phyloP scores from a whole-genome alignment of 2,329 filamentous ascomycete genomes.

The Trichoderma koningii region DNA sequence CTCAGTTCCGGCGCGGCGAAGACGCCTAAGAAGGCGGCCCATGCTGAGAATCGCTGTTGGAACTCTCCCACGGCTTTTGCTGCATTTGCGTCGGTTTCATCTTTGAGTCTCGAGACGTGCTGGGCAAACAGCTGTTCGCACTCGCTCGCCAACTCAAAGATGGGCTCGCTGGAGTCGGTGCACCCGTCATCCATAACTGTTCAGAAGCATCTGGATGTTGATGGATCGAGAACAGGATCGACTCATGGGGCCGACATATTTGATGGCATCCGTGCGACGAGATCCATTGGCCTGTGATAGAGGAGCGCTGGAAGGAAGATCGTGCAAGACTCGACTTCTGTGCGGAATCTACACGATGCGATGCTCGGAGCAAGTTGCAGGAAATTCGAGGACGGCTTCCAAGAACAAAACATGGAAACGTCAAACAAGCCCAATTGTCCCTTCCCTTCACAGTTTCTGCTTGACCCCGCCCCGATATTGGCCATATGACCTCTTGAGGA shows the following conservation, averaged over 20 bases:
- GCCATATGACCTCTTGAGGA: background rate
- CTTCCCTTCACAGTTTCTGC: background rate
- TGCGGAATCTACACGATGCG: background rate
- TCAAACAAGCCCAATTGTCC: background rate
- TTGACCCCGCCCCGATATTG: background rate
- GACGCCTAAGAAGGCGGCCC: slow-evolving; percentile 25
- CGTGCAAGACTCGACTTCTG: background rate
- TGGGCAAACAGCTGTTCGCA: background rate
- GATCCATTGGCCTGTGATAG: no score
- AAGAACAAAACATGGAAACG: background rate
- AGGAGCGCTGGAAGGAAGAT: background rate
- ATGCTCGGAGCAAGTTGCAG: background rate
- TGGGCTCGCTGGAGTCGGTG: background rate
- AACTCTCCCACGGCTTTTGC: slow-evolving; percentile 22
- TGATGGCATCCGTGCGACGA: background rate
- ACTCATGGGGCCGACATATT: background rate
- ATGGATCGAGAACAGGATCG: background rate
- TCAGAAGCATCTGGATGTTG: background rate
- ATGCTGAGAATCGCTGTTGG: slow-evolving; percentile 22
- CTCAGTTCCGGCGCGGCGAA: slow-evolving; percentile 18
- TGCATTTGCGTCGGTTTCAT: background rate
- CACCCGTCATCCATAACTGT: background rate
- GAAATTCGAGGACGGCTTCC: background rate
- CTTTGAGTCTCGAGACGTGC: background rate
- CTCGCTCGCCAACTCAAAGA: slow-evolving; percentile 5